Evolutionary conservation across 1,139 yeast species (phyloP).

Genomic region (Hansenula anomala): DNA sequence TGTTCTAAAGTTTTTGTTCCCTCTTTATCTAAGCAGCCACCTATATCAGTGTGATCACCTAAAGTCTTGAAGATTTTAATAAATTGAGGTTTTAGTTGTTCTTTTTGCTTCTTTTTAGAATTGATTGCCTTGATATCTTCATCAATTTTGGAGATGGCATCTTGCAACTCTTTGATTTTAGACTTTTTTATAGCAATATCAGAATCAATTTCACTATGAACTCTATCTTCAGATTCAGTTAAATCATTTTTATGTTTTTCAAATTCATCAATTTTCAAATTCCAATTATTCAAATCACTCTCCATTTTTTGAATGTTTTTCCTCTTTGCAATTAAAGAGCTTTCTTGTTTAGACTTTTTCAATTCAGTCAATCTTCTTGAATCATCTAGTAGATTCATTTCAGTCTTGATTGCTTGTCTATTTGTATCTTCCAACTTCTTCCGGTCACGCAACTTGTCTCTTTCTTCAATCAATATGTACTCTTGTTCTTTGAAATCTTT

Average conservation of each 20-base stretch:
- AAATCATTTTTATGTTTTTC: slow-evolving; percentile 16
- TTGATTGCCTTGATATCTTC: slow-evolving; percentile 32
- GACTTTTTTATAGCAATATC: slow-evolving; percentile 18
- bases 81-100: slow-evolving; percentile 23
- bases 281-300: slow-evolving; percentile 27
- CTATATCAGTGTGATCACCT: slow-evolving; percentile 24
- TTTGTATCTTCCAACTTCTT: slow-evolving; percentile 45
- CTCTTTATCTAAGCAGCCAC: slow-evolving; percentile 28
- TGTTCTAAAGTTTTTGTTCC: slow-evolving; percentile 24
- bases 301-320: slow-evolving; percentile 28
- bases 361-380: slow-evolving; percentile 28
- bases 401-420: slow-evolving; percentile 41
- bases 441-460: slow-evolving; percentile 38
- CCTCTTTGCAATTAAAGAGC: slow-evolving; percentile 21
- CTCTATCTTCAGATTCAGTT: slow-evolving; percentile 22
- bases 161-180: slow-evolving; percentile 25
- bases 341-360: slow-evolving; percentile 27
- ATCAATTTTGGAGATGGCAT: slow-evolving; percentile 29
- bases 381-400: slow-evolving; percentile 43
- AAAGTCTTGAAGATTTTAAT: slow-evolving; percentile 24
- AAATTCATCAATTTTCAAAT: slow-evolving; percentile 21
- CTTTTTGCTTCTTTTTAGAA: slow-evolving; percentile 26
- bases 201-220: slow-evolving; percentile 18
- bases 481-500: slow-evolving; percentile 39
- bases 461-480: slow-evolving; percentile 31